Percentiles rank a stretch among this genome's conserved stretches.
phyloP scores from a whole-genome alignment of 345 rosid species.

The Salix dunnii region DNA sequence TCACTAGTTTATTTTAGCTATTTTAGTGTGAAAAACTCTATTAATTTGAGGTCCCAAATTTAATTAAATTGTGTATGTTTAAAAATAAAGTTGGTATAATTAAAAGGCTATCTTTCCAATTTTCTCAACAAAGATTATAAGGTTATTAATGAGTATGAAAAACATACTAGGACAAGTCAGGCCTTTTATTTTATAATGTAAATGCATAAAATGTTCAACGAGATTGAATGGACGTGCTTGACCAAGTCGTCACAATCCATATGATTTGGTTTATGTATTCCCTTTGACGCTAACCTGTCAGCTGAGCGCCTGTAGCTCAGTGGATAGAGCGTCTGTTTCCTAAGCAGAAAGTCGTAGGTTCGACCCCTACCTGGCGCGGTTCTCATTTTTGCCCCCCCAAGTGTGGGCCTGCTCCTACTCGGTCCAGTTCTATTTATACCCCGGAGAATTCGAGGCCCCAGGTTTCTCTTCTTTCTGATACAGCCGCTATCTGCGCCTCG shows the following conservation, averaged over 20 bases:
- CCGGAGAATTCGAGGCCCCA: background rate
- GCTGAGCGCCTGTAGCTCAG: slow-evolving; percentile 88
- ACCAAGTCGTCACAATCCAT: too few species aligned
- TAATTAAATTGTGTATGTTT: too few species aligned
- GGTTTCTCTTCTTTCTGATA: background rate
- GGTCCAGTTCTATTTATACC: background rate
- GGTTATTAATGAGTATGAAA: too few species aligned
- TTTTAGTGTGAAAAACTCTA: too few species aligned
- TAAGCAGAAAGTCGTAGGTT: slow-evolving; percentile 97
- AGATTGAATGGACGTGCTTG: slow-evolving; percentile 29
- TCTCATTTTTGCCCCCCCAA: rapidly evolving
- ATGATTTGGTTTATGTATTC: rapidly evolving
- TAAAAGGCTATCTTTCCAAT: too few species aligned
- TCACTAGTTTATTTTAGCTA: too few species aligned
- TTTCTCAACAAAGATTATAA: too few species aligned
- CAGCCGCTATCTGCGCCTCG: background rate
- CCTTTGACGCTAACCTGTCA: rapidly evolving
- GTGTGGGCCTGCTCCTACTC: background rate
- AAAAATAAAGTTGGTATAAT: too few species aligned
- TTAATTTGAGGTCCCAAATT: too few species aligned
- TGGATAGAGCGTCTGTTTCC: slow-evolving; percentile 99
- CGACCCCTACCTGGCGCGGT: slow-evolving; percentile 64
- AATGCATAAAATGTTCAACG: background rate
- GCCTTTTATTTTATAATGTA: too few species aligned
- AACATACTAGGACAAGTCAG: too few species aligned